Evolutionary conservation across 2,329 filamentous ascomycete species (phyloP), one percentile per base, ranked within the genome.

Genomic region (Knoxdaviesia proteae): DNA sequence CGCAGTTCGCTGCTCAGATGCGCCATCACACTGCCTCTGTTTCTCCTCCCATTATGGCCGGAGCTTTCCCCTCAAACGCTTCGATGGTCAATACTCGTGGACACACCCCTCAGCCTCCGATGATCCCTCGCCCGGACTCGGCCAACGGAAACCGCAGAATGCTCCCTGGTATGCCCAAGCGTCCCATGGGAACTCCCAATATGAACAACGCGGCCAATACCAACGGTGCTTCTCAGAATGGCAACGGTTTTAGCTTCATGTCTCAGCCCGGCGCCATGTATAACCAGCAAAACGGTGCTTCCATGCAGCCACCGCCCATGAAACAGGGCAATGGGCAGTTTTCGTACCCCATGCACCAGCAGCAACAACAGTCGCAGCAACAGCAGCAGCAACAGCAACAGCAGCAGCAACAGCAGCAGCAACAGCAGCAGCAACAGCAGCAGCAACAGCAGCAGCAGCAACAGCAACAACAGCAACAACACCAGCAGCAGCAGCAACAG

Each of bases 1-100:
- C 76, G 39, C 80, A 84, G 50, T 74, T 75, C 50, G 81, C 81
- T 47, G 69, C 74, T 51, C 83, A 88, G 52, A 78, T 93, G 49
- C 72, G 83, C 54, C 80, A 90, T 52, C 72, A 78, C 44, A 86
- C 84, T 20, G 81, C 84, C 7, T 92, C 84, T 30, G 82, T 79
- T 33, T 94, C 88, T 30, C 88, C 88, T 45, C 88, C 88, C 3
- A 83, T 94, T 49, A 71, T 73, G 42, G 92, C 86, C 54, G 79
- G 79, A 48, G 70, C 79, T 30, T 46, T 48, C 70, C 73, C 30
- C 84, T 79, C 51, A 73, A 75, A 48, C 58, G 65, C 51, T 53
- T 56, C 50, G 20, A 20, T 20, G 20, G 20, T 20, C 20, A 20
- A 20, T n/a, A 65, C 63, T 43, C 75, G 86, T 48, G 77, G 80